Evolutionary conservation across 1,139 yeast genomes (phyloP), one percentile per base, ranked within the genome.

Genomic region (Debaryomyces sp.): DNA sequence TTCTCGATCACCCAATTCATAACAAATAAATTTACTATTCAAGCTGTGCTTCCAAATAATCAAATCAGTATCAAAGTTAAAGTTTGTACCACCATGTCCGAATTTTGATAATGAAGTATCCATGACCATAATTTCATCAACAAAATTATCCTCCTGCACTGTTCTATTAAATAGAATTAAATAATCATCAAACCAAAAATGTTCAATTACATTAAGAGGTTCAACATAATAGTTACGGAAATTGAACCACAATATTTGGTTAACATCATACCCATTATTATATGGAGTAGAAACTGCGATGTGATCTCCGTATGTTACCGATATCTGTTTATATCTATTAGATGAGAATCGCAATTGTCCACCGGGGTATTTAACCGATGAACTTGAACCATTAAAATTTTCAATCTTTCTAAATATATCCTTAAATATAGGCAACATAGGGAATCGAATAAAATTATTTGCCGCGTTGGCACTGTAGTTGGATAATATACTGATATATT

Each of bases 161-260:
- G 55, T 58, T 48, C 78, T 53, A 51, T 75, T 75, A 27, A 76
- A 58, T 10, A 74, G 43, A 5, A 76, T 59, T 50, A 76, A 56
- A 50, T 62, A 72, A 53, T 69, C 72, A 32, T 60, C 58, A 50
- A 63, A 69, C 74, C 75, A 72, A 43, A 73, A 61, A 46, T 73
- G 78, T 45, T 65, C 53, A 1, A 70, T 58, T 5, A 76, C 66
- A 47, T 73, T 73, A 49, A 73, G 59, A 2, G 66, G 50, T 35
- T 71, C 77, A 48, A 68, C 57, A 40, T 63, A 66, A 51, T 65
- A 67, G 51, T 71, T 70, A 36, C 62, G 63, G 48, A 73, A 74
- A 50, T 70, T 70, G 53, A 66, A 75, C 81, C 81, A 76, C 12
- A 75, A 53, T 5, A 71, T 56, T 49, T 75, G 80, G 51, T 71